Evolutionary conservation across 2,329 filamentous ascomycete genomes (phyloP).

Genomic region (Pseudogymnoascus sp.): DNA sequence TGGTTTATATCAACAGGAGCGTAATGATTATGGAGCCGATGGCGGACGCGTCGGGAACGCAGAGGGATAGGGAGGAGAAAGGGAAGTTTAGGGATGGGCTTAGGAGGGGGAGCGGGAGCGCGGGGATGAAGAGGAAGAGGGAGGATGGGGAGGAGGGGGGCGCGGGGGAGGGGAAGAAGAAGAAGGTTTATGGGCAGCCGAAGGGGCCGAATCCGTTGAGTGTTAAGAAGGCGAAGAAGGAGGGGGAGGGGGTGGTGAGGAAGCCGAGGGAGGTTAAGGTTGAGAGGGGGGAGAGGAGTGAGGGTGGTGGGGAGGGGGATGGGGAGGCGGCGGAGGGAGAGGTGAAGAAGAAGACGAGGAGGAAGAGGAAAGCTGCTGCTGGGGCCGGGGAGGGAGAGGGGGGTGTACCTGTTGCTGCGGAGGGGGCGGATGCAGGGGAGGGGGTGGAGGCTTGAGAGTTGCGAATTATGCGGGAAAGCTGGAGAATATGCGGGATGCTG

Average conservation of each 20-base stretch:
- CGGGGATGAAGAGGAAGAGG: too few relatives aligned
- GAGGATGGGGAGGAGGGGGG: too few relatives aligned
- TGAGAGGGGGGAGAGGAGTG: slow-evolving; percentile 22
- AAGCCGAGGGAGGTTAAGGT: slow-evolving; percentile 19
- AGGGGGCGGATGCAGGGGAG: background rate
- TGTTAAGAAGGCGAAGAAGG: slow-evolving; percentile 57
- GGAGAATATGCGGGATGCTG: background rate
- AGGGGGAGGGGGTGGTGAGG: slow-evolving; percentile 16
- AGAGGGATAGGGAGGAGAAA: too few relatives aligned
- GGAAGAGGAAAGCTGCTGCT: slow-evolving; percentile 27
- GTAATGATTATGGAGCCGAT: too few relatives aligned
- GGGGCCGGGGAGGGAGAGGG: slow-evolving; percentile 9
- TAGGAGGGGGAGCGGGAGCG: too few relatives aligned
- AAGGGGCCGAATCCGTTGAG: too few relatives aligned
- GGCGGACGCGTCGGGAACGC: too few relatives aligned
- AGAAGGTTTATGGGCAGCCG: too few relatives aligned
- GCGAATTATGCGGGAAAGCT: background rate
- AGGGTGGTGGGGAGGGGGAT: slow-evolving; percentile 9
- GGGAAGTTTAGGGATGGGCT: too few relatives aligned
- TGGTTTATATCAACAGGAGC: too few relatives aligned
- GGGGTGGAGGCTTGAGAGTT: background rate
- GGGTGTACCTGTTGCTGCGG: background rate
- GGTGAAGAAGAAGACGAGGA: slow-evolving; percentile 31
- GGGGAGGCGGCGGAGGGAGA: slow-evolving; percentile 15
- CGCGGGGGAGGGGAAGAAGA: too few relatives aligned